phyloP scores from a whole-genome alignment of 2,329 filamentous ascomycete species.

The Zelopaecilomyces penicillatus region DNA sequence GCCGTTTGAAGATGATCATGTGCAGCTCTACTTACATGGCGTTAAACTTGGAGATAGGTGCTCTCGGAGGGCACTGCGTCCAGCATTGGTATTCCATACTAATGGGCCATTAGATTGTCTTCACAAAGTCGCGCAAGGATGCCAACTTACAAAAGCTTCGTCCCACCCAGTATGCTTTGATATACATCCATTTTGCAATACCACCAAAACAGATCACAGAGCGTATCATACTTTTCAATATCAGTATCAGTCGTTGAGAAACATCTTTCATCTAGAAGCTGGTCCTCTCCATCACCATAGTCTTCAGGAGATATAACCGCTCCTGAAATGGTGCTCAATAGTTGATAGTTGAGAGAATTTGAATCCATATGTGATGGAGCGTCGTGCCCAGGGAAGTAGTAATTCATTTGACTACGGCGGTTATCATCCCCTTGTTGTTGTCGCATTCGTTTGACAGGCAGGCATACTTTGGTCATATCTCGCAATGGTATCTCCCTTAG shows the following conservation, averaged over 20 bases:
- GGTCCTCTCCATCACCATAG: constrained; percentile 25
- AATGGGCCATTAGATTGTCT: not conserved
- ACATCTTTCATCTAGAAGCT: constrained; percentile 16
- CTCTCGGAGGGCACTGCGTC: constrained; percentile 81
- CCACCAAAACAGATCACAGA: constrained; percentile 91
- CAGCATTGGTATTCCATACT: constrained; percentile 75
- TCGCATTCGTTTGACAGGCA: constrained; percentile 47
- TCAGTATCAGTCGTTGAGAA: constrained; percentile 46
- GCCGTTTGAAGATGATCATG: not conserved
- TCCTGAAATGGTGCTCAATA: constrained; percentile 36
- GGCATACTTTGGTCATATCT: constrained; percentile 61
- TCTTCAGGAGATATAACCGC: constrained; percentile 28
- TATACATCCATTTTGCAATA: constrained; percentile 91
- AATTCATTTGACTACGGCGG: not conserved
- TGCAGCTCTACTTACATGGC: constrained; percentile 47
- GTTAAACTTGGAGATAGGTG: constrained; percentile 66
- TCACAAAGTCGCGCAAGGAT: not conserved
- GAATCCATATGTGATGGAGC: constrained; percentile 10
- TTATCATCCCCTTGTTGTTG: constrained; percentile 9
- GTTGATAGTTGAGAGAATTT: constrained; percentile 31
- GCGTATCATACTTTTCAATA: constrained; percentile 68
- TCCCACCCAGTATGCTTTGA: constrained; percentile 82
- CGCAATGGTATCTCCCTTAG: constrained; percentile 74
- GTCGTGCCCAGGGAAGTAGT: constrained; percentile 7
- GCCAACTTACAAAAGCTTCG: constrained; percentile 66